A percentile compares a stretch with the other conserved stretches of the same genome.
Evolutionary conservation across 2,329 filamentous ascomycete species (phyloP).

Genomic region (Periconia sp.): DNA sequence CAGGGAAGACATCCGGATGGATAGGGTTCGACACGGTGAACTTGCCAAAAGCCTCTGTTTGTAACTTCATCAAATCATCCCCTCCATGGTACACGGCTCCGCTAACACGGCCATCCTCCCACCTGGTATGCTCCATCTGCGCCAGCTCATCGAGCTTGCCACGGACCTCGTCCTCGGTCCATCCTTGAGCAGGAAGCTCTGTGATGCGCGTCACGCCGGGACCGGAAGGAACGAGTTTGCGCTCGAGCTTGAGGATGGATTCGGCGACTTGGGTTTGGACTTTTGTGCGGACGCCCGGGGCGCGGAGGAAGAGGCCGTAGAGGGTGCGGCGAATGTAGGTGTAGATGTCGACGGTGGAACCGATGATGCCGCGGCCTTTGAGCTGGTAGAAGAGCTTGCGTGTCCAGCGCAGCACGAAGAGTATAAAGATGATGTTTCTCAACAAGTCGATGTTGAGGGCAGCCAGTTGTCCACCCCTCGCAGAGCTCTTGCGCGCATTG

Average conservation of each 20-base stretch:
- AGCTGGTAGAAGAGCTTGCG: slow-evolving; percentile 81
- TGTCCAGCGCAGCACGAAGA: slow-evolving; percentile 83
- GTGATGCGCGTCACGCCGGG: slow-evolving; percentile 73
- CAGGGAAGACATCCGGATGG: slow-evolving; percentile 96
- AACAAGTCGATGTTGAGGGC: slow-evolving; percentile 73
- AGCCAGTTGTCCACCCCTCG: slow-evolving; percentile 55
- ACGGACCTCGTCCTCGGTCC: slow-evolving; percentile 75
- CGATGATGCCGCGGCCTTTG: slow-evolving; percentile 83
- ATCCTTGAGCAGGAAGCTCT: slow-evolving; percentile 78
- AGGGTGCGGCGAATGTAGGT: slow-evolving; percentile 68
- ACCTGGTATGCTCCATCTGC: slow-evolving; percentile 88
- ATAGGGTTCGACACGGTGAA: slow-evolving; percentile 97
- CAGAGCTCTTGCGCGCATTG: slow-evolving; percentile 60
- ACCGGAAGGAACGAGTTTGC: slow-evolving; percentile 76
- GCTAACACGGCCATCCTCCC: slow-evolving; percentile 94
- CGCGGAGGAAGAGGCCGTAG: slow-evolving; percentile 82
- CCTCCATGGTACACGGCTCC: slow-evolving; percentile 97
- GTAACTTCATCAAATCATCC: slow-evolving; percentile 75
- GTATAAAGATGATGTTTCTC: slow-evolving; percentile 83
- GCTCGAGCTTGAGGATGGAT: slow-evolving; percentile 76
- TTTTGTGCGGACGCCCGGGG: slow-evolving; percentile 82
- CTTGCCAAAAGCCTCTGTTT: slow-evolving; percentile 89
- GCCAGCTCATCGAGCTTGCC: slow-evolving; percentile 78
- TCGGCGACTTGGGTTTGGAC: slow-evolving; percentile 83
- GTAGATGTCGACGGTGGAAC: slow-evolving; percentile 76